Percentiles rank a stretch among this genome's conserved stretches.
phyloP scores from a whole-genome alignment of 768 basidiomycete genomes.

The Amanita polypyramis region DNA sequence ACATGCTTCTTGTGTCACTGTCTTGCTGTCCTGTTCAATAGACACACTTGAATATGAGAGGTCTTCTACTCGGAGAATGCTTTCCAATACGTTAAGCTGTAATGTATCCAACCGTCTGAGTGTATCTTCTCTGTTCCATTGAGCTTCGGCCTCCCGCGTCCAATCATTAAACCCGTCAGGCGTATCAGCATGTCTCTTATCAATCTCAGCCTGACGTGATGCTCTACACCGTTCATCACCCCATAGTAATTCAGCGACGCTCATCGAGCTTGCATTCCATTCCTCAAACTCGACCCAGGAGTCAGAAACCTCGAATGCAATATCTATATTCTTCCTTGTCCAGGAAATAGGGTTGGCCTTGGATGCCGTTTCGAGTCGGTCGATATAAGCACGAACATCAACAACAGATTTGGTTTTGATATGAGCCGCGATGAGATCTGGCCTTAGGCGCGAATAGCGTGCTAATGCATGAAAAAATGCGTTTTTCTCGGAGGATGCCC shows the following conservation, averaged over 20 bases:
- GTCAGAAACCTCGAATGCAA: constrained; percentile 26
- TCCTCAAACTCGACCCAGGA: constrained; percentile 24
- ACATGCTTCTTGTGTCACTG: neutral
- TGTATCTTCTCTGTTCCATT: constrained; percentile 5
- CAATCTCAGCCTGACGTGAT: constrained; percentile 7
- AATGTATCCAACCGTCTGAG: constrained; percentile 14
- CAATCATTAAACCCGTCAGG: neutral
- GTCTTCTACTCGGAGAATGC: constrained; percentile 14
- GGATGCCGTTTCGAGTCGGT: constrained; percentile 35
- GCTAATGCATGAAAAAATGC: constrained; percentile 62
- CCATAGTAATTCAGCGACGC: constrained; percentile 10
- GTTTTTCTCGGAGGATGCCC: constrained; percentile 63
- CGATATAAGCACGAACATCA: constrained; percentile 63
- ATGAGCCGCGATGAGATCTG: constrained; percentile 64
- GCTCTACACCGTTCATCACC: constrained; percentile 5
- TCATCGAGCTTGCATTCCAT: constrained; percentile 17
- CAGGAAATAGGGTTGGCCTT: neutral
- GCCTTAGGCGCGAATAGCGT: constrained; percentile 58
- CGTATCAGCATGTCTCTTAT: constrained; percentile 8
- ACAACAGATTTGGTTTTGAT: constrained; percentile 55
- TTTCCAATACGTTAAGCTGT: constrained; percentile 17
- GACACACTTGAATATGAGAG: neutral
- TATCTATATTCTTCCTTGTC: constrained; percentile 9
- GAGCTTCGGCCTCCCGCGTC: neutral
- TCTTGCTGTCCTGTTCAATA: constrained; percentile 2